phyloP scores from a whole-genome alignment of 192 early-diverging fungal genomes.

The Coemansia sp. region DNA sequence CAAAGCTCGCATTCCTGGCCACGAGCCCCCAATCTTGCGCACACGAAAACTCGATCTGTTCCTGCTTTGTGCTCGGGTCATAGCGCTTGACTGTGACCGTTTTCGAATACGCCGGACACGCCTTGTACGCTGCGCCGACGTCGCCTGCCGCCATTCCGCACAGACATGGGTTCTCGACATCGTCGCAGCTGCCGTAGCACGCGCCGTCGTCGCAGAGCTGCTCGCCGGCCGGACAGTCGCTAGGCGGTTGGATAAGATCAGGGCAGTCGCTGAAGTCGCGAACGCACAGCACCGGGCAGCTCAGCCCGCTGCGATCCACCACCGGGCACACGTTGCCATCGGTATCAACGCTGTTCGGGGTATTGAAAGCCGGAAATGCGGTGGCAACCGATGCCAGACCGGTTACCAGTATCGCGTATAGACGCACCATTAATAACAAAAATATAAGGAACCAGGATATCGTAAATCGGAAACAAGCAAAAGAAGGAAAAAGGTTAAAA shows the following conservation, averaged over 20 bases:
- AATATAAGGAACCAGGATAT: too few species aligned
- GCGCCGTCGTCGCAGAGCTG: constrained; percentile 53
- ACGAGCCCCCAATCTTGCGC: constrained; percentile 23
- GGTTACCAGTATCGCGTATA: background rate
- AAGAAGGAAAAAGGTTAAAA: background rate
- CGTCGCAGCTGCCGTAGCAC: constrained; percentile 20
- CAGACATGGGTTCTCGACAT: background rate
- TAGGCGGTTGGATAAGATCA: constrained; percentile 11
- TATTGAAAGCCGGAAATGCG: constrained; percentile 29
- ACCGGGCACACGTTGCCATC: constrained; percentile 55
- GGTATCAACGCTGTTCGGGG: constrained; percentile 54
- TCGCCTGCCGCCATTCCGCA: background rate
- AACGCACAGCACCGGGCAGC: constrained; percentile 56
- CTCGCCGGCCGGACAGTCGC: constrained; percentile 32
- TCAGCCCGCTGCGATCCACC: constrained; percentile 40
- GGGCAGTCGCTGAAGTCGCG: constrained; percentile 27
- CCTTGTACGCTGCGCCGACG: background rate
- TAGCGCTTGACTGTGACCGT: constrained; percentile 48
- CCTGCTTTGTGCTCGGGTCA: constrained; percentile 52
- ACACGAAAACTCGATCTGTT: constrained; percentile 37
- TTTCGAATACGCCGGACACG: background rate
- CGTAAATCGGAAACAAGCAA: background rate
- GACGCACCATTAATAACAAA: background rate
- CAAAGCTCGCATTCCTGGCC: constrained; percentile 13
- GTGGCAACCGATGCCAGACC: background rate